Evolutionary conservation across 208 protist genomes (phyloP), one percentile per base, ranked within the genome.

Genomic region (Leishmania turanica): DNA sequence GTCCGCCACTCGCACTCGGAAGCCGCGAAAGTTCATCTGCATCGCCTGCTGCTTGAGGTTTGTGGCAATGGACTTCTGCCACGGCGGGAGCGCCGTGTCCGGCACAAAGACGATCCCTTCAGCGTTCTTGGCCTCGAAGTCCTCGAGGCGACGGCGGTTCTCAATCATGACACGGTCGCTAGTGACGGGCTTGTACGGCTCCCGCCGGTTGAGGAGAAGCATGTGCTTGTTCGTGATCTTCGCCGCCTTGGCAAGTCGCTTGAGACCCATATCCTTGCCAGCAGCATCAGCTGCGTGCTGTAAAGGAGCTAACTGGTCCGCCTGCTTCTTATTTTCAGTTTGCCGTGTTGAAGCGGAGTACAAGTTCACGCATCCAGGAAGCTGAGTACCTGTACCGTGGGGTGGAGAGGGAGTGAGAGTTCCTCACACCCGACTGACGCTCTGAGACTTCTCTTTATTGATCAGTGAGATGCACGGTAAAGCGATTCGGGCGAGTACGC

Each of bases 41-140:
- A 84, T 83, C 34, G 71, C 60, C n/a, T 58, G 70, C 34, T 86
- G 78, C 65, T 77, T 79, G 53, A 91, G 73, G 60, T 93, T 93
- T 9, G 76, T 69, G 0, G 80, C 77, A n/a, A 96, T 78, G 19
- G 89, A 91, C 75, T 88, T 87, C 76, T 93, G 75, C 92, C 93
- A 97, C 60, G 93, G 92, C 19, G 93, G 93, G 27, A 97, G 83
- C 17, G 84, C 89, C 13, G 71, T 79, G 53, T 94, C 93, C 0
- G 93, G 92, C 19, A 96, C 93, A 80, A 97, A 97, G 62, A 95
- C 86, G 15, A 93, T 69, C 9, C 93, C 93, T 62, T 95, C 93
- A 4, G 90, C 92, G 68, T 89, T 90, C 64, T 88, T 88, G 17
- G 64, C 69, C 79, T 97, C 91, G 83, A 95, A 95, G 5, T 70